Conservation (phyloP, 768 basidiomycete genomes). For the Mycena crocata region DNA sequence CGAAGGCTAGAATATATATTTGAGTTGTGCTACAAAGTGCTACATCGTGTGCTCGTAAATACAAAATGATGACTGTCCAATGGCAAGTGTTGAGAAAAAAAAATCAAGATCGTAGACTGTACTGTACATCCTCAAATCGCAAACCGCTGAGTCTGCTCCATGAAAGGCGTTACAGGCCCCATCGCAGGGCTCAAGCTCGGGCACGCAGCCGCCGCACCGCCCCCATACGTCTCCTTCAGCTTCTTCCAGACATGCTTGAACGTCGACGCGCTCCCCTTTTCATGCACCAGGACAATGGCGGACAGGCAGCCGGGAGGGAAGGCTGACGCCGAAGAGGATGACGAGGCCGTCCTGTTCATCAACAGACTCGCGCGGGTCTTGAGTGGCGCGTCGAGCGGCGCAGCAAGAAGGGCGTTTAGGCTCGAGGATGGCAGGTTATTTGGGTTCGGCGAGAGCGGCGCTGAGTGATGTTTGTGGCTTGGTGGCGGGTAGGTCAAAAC, state of each 20-base stretch:
- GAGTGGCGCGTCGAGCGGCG: conserved; percentile 39
- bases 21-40: no score
- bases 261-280: conserved; percentile 91
- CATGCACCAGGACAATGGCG: conserved; percentile 82
- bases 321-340: conserved; percentile 35
- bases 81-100: background rate
- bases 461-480: conserved; percentile 40
- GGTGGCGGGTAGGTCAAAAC: conserved; percentile 19
- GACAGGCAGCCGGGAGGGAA: conserved; percentile 60
- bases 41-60: no score
- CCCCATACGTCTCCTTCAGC: conserved; percentile 75
- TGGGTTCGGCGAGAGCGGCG: conserved; percentile 36
- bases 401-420: conserved; percentile 31
- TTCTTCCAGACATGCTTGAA: conserved; percentile 83
- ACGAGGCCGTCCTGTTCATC: conserved; percentile 36
- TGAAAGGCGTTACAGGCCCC: conserved; percentile 49
- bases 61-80: conserved; percentile 5
- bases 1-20: no score
- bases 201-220: conserved; percentile 43
- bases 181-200: conserved; percentile 56
- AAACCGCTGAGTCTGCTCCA: conserved; percentile 56
- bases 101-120: background rate
- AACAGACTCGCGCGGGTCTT: conserved; percentile 41
- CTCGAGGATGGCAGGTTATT: conserved; percentile 29
- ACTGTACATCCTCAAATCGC: conserved; percentile 36